Evolutionary conservation across 441 rosid species (phyloP).

Genomic region (Populus hybrid): DNA sequence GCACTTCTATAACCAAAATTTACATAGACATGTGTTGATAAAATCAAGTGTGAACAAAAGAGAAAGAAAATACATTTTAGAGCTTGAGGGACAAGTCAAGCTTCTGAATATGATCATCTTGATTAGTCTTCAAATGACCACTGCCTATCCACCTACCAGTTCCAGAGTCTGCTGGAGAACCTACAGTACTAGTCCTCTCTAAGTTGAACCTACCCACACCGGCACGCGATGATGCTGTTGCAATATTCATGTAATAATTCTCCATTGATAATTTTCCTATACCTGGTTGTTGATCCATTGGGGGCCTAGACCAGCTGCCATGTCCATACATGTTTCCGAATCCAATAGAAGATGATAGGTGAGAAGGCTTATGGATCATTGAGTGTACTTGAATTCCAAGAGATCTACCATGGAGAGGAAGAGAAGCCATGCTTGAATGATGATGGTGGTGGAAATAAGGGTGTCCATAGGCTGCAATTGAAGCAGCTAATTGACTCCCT

Average conservation of each 20-base stretch:
- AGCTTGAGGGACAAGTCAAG: constrained; percentile 83
- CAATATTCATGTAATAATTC: constrained; percentile 19
- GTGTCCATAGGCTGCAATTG: constrained; percentile 47
- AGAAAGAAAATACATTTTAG: constrained; percentile 21
- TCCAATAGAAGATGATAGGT: constrained; percentile 30
- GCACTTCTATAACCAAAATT: neutral
- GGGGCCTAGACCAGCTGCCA: constrained; percentile 48
- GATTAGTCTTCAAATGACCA: constrained; percentile 24
- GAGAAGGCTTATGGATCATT: constrained; percentile 54
- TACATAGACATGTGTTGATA: neutral
- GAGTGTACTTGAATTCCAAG: constrained; percentile 79
- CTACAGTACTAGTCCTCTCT: constrained; percentile 23
- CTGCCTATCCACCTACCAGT: constrained; percentile 31
- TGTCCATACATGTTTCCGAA: constrained; percentile 33
- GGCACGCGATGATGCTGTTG: constrained; percentile 20
- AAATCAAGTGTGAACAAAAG: neutral
- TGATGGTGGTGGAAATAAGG: constrained; percentile 40
- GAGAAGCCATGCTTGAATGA: constrained; percentile 51
- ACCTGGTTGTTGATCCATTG: constrained; percentile 57
- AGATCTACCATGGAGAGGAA: constrained; percentile 54
- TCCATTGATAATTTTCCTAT: constrained; percentile 50
- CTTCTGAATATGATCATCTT: constrained; percentile 57
- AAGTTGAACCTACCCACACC: constrained; percentile 41
- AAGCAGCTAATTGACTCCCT: constrained; percentile 28
- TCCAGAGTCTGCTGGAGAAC: constrained; percentile 25